Evolutionary conservation across 2,329 filamentous ascomycete genomes (phyloP).

Genomic region (Pezicula carpinea): DNA sequence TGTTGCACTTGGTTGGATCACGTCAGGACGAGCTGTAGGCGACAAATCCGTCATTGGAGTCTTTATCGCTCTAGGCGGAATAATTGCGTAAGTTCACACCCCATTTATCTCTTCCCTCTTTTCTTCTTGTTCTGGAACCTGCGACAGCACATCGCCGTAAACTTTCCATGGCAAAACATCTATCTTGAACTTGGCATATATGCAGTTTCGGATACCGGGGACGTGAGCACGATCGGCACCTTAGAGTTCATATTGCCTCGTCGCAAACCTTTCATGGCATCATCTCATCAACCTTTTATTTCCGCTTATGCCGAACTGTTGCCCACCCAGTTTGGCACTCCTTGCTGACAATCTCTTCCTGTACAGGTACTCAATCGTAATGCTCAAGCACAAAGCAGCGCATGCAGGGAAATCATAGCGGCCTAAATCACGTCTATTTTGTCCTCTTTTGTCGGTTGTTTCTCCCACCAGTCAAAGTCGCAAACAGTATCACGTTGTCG

Average conservation of each 20-base stretch:
- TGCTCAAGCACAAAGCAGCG: conserved; percentile 38
- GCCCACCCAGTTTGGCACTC: neutral
- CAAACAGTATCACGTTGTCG: no score
- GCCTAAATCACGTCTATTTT: neutral
- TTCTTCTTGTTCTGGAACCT: neutral
- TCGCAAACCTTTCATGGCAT: neutral
- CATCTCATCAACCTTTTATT: neutral
- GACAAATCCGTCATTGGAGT: conserved; percentile 53
- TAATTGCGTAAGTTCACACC: conserved; percentile 44
- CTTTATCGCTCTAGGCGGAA: conserved; percentile 50
- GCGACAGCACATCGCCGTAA: neutral
- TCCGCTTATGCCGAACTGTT: neutral
- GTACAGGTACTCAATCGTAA: conserved; percentile 41
- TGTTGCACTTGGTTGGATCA: conserved; percentile 58
- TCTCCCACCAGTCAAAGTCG: no score
- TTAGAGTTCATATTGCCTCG: neutral
- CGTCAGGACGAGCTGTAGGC: conserved; percentile 48
- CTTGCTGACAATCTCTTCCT: conserved; percentile 5
- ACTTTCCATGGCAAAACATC: neutral
- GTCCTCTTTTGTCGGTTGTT: neutral
- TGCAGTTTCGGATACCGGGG: neutral
- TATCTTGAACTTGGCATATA: neutral
- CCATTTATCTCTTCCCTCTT: neutral
- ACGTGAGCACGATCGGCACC: neutral
- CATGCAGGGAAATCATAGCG: conserved; percentile 10